Evolutionary conservation across 1,139 yeast genomes (phyloP).

Genomic region (Suhomyces panamericanus): DNA sequence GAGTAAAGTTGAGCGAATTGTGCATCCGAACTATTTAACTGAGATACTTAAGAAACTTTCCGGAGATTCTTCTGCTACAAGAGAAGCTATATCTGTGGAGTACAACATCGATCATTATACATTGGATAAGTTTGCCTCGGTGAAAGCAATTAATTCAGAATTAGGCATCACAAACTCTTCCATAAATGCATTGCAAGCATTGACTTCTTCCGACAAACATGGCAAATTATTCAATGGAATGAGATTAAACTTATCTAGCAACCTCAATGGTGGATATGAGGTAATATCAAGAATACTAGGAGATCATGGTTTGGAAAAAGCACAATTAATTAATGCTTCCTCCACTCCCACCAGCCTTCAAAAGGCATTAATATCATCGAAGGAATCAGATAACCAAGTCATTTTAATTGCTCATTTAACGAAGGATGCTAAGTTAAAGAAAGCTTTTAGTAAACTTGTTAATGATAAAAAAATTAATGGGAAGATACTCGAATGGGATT

Average conservation of each 20-base stretch:
- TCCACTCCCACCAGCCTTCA: conserved; percentile 11
- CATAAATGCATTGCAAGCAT: conserved; percentile 21
- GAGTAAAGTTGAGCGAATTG: conserved; percentile 36
- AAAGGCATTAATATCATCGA: conserved; percentile 7
- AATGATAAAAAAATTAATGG: conserved; percentile 20
- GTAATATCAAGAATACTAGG: conserved; percentile 60
- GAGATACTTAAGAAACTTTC: conserved; percentile 37
- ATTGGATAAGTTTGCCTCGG: conserved; percentile 35
- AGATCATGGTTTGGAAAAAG: conserved; percentile 59
- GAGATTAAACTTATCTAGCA: conserved; percentile 57
- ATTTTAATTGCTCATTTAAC: conserved; percentile 40
- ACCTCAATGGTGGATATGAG: conserved; percentile 67
- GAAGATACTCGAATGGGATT: conserved; percentile 61
- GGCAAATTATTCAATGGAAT: conserved; percentile 47
- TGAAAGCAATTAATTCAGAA: conserved; percentile 33
- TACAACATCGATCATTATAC: conserved; percentile 35
- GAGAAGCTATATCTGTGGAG: conserved; percentile 24
- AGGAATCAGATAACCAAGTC: conserved; percentile 19
- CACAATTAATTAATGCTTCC: conserved; percentile 30
- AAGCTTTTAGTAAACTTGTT: conserved; percentile 36
- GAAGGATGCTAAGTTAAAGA: conserved; percentile 47
- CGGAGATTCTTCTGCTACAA: conserved; percentile 14
- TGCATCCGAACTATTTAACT: conserved; percentile 49
- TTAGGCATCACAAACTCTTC: conserved; percentile 26
- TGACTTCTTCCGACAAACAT: conserved; percentile 27